phyloP scores from a whole-genome alignment of 345 rosid species.

The Ailanthus altissimus region DNA sequence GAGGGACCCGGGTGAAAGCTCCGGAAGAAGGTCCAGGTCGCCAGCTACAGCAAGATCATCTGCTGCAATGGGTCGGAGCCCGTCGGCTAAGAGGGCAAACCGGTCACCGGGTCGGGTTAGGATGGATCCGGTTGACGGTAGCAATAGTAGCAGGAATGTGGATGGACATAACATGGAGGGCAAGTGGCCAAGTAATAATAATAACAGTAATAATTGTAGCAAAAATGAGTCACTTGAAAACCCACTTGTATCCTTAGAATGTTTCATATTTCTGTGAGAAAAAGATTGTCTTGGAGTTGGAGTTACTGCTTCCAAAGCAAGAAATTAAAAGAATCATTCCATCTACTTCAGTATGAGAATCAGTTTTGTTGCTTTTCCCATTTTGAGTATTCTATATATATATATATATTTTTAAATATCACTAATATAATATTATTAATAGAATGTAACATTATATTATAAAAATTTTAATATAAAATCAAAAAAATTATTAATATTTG shows the following conservation, averaged over 20 bases:
- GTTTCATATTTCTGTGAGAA: constrained; percentile 76
- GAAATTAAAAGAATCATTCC: background rate
- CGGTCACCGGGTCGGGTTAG: constrained; percentile 68
- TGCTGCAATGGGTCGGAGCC: constrained; percentile 53
- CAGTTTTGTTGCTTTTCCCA: background rate
- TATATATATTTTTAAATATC: no score
- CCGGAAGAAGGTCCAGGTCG: constrained; percentile 66
- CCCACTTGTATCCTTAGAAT: constrained; percentile 84
- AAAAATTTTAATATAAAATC: no score
- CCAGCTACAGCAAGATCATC: constrained; percentile 63
- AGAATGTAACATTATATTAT: no score
- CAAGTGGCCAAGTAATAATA: constrained; percentile 17
- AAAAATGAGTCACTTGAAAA: constrained; percentile 66
- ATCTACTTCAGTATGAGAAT: background rate
- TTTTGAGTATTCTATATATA: background rate
- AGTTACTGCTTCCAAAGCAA: background rate
- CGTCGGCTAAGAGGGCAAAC: constrained; percentile 42
- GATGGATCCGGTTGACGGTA: constrained; percentile 31
- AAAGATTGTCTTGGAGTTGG: background rate
- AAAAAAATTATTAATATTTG: no score
- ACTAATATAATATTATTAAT: no score
- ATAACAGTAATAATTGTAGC: constrained; percentile 5
- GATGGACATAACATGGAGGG: constrained; percentile 20
- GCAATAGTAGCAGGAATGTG: background rate
- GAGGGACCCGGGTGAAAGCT: constrained; percentile 63